Evolutionary conservation across 768 basidiomycete species (phyloP), one percentile per base, ranked within the genome.

Genomic region (Ephemerocybe angulata): DNA sequence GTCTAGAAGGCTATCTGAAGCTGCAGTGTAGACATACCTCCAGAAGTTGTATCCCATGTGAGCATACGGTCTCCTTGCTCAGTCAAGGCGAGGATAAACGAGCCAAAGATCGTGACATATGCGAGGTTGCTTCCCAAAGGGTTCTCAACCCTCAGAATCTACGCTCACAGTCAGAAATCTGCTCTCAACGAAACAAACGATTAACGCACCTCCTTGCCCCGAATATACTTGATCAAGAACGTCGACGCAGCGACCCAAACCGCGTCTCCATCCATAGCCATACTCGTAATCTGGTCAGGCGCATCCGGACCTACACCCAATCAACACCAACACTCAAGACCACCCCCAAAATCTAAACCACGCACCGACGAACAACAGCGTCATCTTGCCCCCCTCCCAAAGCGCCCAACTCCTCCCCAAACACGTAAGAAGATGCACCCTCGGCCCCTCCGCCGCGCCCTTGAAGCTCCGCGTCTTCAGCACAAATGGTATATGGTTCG

Each of bases 301-400:
- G 83, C 78, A 67, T 95, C 90, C n/a, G 93, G 88, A 4, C 95
- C 96, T 97, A 59, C 53, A 52, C 30, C n/a, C 24, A 50, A 21
- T n/a, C 51, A 41, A 37, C 30, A 25, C 28, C 24, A 33, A 33
- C 17, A 13, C 47, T 50, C 30, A 57, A 21, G 53, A 57, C 51
- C 33, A 30, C 22, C 13, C 1, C 31, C 42, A 47, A 13, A n/a
- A 24, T n/a, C 17, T 37, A 51, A 52, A 37, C 29, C 63, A 81
- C 92, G 74, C 70, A 92, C 96, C 93, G 57, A 95, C 93, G 67
- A 99, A 98, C 33, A 98, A 77, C 54, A 98, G 72, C 29, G 78
- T 79, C 91, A 98, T 94, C 71, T 88, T 93, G 25, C 86, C 90
- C 21, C 93, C 95, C 62, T 97, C 93, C 96, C 96, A 98, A 64